Evolutionary conservation across 73 alveolate species (phyloP), one percentile per base, ranked within the genome.

Genomic region (Breviolum minutum): DNA sequence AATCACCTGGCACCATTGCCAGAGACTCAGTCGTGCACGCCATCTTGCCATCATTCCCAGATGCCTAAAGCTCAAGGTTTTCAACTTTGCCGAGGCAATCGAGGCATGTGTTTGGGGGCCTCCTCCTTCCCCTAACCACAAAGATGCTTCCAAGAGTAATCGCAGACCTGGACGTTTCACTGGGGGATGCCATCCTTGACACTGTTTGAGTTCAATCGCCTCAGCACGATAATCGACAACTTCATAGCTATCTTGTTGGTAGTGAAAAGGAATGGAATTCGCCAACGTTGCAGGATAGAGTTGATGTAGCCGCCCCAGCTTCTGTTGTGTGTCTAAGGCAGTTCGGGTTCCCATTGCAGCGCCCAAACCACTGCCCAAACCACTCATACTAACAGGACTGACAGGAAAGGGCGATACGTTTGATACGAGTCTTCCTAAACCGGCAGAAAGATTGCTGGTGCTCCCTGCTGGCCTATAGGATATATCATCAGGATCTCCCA

Each of bases 181-280:
- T 32, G 98, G 98, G 4, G 98, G 98, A n/a, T 92, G 98, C 79
- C 68, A 71, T 2, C 88, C 88, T 12, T 63, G 68, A 80, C 54
- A 54, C 11, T 19, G 74, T 40, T 71, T 71, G 29, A 90, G 97
- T 62, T 27, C 13, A 32, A 62, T 64, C 0, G 97, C 97, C 63
- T 90, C 88, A 9, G 88, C 74, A 54, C 69, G 76, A 29, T 70
- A 90, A 60, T 90, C 97, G 22, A 64, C 88, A 16, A 70, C 87
- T 7, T 90, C 82, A 60, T 54, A 48, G 62, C 60, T 9, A 64
- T 32, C 48, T 6, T 81, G 64, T 79, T 14, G 24, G 69, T 61
- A 73, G 27, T 79, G 29, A 68, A 66, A 92, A 6, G 98, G 98
- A 20, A 92, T 26, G 17, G 98, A 73, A 26, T 62, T 92, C 68